phyloP scores from a whole-genome alignment of 768 basidiomycete genomes.

The Phylloporus arenicola region DNA sequence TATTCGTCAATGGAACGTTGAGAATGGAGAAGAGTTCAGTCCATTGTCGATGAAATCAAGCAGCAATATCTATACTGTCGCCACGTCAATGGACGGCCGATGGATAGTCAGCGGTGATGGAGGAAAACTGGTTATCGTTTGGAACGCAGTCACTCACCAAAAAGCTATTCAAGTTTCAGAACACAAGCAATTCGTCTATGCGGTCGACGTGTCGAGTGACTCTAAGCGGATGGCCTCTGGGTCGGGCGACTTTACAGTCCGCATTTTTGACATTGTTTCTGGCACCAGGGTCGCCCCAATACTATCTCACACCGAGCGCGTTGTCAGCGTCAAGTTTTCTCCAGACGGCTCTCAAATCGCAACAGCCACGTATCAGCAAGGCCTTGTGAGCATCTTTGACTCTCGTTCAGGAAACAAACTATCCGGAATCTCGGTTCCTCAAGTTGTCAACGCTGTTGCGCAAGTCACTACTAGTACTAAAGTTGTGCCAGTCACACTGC shows the following conservation, averaged over 20 bases:
- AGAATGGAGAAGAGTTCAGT: not conserved
- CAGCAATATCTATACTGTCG: not conserved
- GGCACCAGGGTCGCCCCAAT: not conserved
- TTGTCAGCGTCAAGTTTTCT: not conserved
- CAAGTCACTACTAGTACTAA: no score
- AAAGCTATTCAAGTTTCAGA: not conserved
- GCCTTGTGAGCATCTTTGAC: no score
- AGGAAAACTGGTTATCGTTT: not conserved
- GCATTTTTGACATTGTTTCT: slow-evolving; percentile 1
- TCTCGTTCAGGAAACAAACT: no score
- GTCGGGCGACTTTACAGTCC: not conserved
- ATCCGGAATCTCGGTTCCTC: no score
- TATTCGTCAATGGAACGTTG: not conserved
- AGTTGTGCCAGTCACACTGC: no score
- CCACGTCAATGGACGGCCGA: not conserved
- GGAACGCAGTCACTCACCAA: not conserved
- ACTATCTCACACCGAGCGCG: not conserved
- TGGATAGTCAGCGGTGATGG: slow-evolving; percentile 1
- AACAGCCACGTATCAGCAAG: not conserved
- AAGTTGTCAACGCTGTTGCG: no score
- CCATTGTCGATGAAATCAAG: not conserved
- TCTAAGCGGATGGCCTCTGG: not conserved
- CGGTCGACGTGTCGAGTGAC: slow-evolving; percentile 1
- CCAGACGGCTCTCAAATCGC: no score
- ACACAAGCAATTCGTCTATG: not conserved